Base-by-base conservation (phyloP, 345 rosid species). In the Acer saccharum region DNA sequence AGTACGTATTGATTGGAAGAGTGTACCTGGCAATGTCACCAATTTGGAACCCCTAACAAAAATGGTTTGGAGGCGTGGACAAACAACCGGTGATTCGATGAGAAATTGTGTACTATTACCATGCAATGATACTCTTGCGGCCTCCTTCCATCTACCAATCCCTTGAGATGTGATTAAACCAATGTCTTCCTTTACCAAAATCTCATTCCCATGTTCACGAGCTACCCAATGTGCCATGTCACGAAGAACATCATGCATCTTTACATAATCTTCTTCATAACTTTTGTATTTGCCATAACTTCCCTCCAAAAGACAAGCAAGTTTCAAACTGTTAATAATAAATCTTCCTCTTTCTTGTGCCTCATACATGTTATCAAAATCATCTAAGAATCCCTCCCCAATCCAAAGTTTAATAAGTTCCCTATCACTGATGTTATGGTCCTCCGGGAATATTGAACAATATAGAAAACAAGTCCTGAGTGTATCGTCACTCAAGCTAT, bases 201-300 rank as follows among this genome's bases (percentile, higher is more conserved):
- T 65, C 65, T 65, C 58, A 41, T 73, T 64, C 39, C 21, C 76
- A 5, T 44, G 14, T 23, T 73, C 23, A 46, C 58, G 35, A 10
- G 68, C 68, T 20, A 73, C 6, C 76, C 76, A 73, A 10, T 60
- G 23, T 46, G 68, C 68, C 57, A 73, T 73, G 14, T 73, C 76
- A 7, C 68, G 39, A 20, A 61, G 14, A 20, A 73, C 76, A 23
- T 73, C 58, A 43, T 73, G 76, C 76, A 73, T 61, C 43, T 73
- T 73, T 0, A 73, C 43, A 2, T 3, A 0, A 1, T 73, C 43
- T 4, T 50, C 76, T 14, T 23, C 21, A 10, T 0, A 0, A 8
- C 46, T 8, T 8, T 1, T 43, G 0, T 0, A 0, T 6, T 43
- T 7, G 8, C 8, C 29, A 27, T 1, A 27, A 8, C 46, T 10